phyloP scores from a whole-genome alignment of 1,284 basidiomycete species.

The Cutaneotrichosporon curvatum region DNA sequence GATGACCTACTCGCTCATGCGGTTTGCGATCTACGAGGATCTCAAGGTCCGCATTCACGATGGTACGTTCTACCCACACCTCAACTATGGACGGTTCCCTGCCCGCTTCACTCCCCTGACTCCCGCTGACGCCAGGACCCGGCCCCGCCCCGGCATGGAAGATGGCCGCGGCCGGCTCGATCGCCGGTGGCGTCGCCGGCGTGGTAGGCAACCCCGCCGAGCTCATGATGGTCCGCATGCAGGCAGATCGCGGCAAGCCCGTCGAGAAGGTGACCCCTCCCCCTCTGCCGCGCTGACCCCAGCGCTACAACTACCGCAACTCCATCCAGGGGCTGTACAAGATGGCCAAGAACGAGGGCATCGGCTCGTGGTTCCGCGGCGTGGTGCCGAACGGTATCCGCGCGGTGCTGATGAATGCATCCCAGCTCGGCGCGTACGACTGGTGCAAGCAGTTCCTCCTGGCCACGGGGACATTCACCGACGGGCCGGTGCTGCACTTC shows the following conservation, averaged over 20 bases:
- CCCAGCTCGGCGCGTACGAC: constrained; percentile 84
- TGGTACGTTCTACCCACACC: too few species aligned
- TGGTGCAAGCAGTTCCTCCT: constrained; percentile 77
- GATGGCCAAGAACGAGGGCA: constrained; percentile 80
- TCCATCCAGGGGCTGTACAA: constrained; percentile 74
- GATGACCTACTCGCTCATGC: constrained; percentile 86
- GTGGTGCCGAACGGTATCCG: constrained; percentile 77
- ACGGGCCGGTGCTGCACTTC: constrained; percentile 75
- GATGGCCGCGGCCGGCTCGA: constrained; percentile 62
- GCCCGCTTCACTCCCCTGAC: too few species aligned
- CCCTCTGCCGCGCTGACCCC: neutral
- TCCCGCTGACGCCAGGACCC: constrained; percentile 16
- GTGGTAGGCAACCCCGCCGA: constrained; percentile 81
- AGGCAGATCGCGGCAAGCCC: constrained; percentile 79
- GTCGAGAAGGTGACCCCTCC: constrained; percentile 54
- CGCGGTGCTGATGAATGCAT: constrained; percentile 82
- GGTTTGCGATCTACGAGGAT: constrained; percentile 90
- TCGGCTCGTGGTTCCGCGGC: constrained; percentile 66
- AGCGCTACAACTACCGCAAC: constrained; percentile 69
- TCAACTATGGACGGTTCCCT: too few species aligned
- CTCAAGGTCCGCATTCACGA: constrained; percentile 74
- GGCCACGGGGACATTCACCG: constrained; percentile 61
- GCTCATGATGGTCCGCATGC: constrained; percentile 75
- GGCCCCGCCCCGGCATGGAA: constrained; percentile 63
- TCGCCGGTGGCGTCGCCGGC: constrained; percentile 73